These are phyloP conservation scores for Fusarium sp. DNA, from an alignment of 2,329 filamentous ascomycete species.

Conservation along the genomic window DNA sequence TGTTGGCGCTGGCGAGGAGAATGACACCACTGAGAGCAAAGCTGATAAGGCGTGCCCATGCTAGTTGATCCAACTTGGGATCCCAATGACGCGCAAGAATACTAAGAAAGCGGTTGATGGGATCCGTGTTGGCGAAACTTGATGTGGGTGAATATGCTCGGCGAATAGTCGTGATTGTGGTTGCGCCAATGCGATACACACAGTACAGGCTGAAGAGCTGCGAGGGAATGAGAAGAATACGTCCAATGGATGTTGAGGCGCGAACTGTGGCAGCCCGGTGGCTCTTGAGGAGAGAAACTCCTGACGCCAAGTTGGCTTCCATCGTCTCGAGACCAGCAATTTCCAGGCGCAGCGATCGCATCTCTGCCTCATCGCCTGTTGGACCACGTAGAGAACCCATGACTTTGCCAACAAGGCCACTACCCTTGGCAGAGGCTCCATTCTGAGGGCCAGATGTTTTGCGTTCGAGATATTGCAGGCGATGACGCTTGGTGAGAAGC, in stretches of 20 bases:
- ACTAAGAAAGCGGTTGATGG: slow-evolving; percentile 84
- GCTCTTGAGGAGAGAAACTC: slow-evolving; percentile 69
- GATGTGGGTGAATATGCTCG: slow-evolving; percentile 56
- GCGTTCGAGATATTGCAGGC: slow-evolving; percentile 74
- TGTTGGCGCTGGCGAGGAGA: slow-evolving; percentile 81
- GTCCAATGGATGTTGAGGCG: slow-evolving; percentile 73
- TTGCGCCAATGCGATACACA: slow-evolving; percentile 82
- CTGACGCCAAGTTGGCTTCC: slow-evolving; percentile 74
- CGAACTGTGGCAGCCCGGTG: slow-evolving; percentile 72
- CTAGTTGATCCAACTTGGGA: slow-evolving; percentile 80
- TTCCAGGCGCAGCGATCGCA: slow-evolving; percentile 74
- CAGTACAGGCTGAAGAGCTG: slow-evolving; percentile 84
- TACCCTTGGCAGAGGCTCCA: slow-evolving; percentile 35
- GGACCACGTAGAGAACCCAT: slow-evolving; percentile 76
- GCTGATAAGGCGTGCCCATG: slow-evolving; percentile 86
- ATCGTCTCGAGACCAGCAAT: slow-evolving; percentile 83
- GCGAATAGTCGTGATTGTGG: slow-evolving; percentile 72
- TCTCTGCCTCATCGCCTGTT: slow-evolving; percentile 66
- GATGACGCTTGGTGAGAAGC: slow-evolving; percentile 77
- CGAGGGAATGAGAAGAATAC: slow-evolving; percentile 67
- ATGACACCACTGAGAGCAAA: slow-evolving; percentile 86
- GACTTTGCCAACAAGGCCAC: slow-evolving; percentile 76
- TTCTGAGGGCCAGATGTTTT: slow-evolving; percentile 57
- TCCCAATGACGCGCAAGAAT: slow-evolving; percentile 86
- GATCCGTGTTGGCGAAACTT: slow-evolving; percentile 75